Percentiles rank a stretch among this genome's conserved stretches.
Conservation (phyloP, 306 rosid species). For the Coriaria nepalensis region DNA sequence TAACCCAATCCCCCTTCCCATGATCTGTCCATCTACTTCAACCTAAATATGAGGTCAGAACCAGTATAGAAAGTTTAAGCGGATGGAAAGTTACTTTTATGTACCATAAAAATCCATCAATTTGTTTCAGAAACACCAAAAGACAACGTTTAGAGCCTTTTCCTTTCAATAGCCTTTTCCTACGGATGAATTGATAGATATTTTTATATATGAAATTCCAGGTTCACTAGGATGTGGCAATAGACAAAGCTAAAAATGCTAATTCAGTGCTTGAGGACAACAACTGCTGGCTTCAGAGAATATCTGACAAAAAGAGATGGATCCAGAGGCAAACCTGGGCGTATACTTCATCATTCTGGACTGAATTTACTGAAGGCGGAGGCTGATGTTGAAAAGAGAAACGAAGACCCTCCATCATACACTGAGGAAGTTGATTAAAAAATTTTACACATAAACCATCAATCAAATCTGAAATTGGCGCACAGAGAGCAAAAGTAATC, state of each 20-base stretch:
- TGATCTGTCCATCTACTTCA: conserved; percentile 70
- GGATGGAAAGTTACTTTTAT: background rate
- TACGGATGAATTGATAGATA: too few species aligned
- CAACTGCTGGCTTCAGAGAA: background rate
- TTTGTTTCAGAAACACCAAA: too few species aligned
- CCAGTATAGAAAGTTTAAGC: background rate
- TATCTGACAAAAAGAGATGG: background rate
- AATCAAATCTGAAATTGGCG: background rate
- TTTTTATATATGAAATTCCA: too few species aligned
- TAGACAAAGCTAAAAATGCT: too few species aligned
- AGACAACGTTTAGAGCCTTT: too few species aligned
- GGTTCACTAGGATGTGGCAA: too few species aligned
- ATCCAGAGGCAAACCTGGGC: conserved; percentile 54
- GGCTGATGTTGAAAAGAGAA: conserved; percentile 44
- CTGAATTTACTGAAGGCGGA: conserved; percentile 35
- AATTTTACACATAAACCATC: conserved; percentile 12
- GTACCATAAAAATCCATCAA: too few species aligned
- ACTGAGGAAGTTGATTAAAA: conserved; percentile 40
- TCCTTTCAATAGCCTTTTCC: too few species aligned
- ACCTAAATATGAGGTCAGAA: conserved; percentile 32
- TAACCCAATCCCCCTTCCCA: conserved; percentile 70
- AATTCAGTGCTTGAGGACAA: too few species aligned
- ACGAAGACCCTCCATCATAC: conserved; percentile 67
- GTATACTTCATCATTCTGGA: conserved; percentile 68
- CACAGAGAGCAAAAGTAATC: background rate